Evolutionary conservation across 805 yeast genomes (phyloP), one percentile per base, ranked within the genome.

Genomic region (Nakazawaea wickerhamii): DNA sequence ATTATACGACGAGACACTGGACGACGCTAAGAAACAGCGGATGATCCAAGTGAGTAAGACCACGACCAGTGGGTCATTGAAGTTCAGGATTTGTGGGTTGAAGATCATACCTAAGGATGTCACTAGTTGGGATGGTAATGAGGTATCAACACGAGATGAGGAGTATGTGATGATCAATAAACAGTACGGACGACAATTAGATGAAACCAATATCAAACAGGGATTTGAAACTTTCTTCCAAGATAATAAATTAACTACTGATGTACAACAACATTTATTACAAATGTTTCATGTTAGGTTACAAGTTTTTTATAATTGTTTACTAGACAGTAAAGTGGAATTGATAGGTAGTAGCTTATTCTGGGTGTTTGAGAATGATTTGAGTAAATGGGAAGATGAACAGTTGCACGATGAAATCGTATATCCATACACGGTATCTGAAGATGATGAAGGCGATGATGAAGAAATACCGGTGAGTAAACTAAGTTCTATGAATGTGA

Each of bases 81-180:
- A 79, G 14, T 79, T 83, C 49, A 67, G 99, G 46, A 77, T 91
- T 3, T 90, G 98, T 53, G 99, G 99, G 0, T 85, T 91, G 91
- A 81, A 80, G 47, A 60, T 82, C 45, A 51, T 21, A 35, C 41
- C 31, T 52, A 51, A 25, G 26, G n/a, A 23, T 6, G 25, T 14
- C 49, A 15, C 41, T 17, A 38, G 48, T 36, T 48, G 38, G 3
- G 23, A 50, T 1, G 47, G 42, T 18, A 49, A 25, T 2, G 50
- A 40, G 35, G 46, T 41, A 30, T 50, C 41, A n/a, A 19, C 34
- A 13, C 55, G 27, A 4, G 59, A 55, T 5, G 67, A 67, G 3
- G 68, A 63, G 2, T 80, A 81, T 50, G 48, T 75, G 3, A 63
- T 59, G 13, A 78, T 77, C 48, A 77, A 84, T 53, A 91, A 89